These are phyloP conservation scores for Quercus agrifolia DNA, from an alignment of 306 rosid species.

Conservation along the genomic window DNA sequence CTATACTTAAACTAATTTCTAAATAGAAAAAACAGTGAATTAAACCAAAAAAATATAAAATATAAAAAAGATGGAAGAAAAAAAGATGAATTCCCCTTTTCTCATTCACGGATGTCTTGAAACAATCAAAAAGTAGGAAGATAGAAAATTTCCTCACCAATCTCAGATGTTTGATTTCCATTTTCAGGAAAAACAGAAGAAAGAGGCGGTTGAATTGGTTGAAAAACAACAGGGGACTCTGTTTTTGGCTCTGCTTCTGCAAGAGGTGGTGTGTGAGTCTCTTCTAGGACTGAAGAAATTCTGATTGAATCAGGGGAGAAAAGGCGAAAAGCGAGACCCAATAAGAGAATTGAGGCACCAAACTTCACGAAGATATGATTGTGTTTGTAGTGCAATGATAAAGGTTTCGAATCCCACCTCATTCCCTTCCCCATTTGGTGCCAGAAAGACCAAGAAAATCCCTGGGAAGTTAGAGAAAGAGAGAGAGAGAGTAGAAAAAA, in stretches of 20 bases:
- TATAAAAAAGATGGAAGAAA: too few species aligned
- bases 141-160: constrained; percentile 19
- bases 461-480: neutral
- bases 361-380: constrained; percentile 29
- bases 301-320: constrained; percentile 28
- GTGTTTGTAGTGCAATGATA: constrained; percentile 15
- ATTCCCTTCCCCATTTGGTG: constrained; percentile 28
- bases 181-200: constrained; percentile 20
- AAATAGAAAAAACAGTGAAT: neutral
- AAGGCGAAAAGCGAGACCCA: constrained; percentile 41
- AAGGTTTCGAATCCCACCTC: constrained; percentile 31
- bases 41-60: too few species aligned
- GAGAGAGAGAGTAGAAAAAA: neutral
- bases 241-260: constrained; percentile 6
- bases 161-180: constrained; percentile 9
- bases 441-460: neutral
- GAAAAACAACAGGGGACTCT: neutral
- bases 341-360: constrained; percentile 29
- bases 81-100: neutral
- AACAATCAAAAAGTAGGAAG: neutral
- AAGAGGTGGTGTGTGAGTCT: neutral
- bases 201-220: constrained; percentile 2
- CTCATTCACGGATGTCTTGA: neutral
- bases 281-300: constrained; percentile 18
- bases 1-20: neutral